A percentile compares a stretch with the other conserved stretches of the same genome.
Evolutionary conservation across 176 grass and related monocot genomes (phyloP).

Genomic region (Pontederia crassipes): DNA sequence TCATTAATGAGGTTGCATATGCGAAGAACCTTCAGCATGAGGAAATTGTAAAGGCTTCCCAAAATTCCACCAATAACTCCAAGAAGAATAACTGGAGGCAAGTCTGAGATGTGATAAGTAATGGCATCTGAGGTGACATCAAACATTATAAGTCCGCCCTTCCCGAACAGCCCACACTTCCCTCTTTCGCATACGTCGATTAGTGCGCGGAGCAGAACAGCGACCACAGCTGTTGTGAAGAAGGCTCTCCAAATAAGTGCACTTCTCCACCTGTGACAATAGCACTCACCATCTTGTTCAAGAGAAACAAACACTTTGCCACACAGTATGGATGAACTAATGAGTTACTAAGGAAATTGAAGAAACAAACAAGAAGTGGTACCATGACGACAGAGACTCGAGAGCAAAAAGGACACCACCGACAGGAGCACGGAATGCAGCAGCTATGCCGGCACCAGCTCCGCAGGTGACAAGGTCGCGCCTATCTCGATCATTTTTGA

Average conservation of each 20-base stretch:
- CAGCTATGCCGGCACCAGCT: constrained; percentile 57
- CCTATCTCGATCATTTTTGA: constrained; percentile 88
- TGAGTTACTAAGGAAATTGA: not conserved
- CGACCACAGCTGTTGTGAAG: constrained; percentile 89
- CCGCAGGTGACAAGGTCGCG: constrained; percentile 91
- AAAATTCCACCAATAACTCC: constrained; percentile 68
- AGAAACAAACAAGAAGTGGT: not conserved
- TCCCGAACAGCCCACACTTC: constrained; percentile 63
- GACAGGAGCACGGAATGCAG: constrained; percentile 75
- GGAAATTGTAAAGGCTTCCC: constrained; percentile 77
- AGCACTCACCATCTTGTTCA: not conserved
- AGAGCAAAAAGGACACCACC: constrained; percentile 83
- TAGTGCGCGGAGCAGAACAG: constrained; percentile 66
- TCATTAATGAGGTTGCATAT: constrained; percentile 61
- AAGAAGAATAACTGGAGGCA: constrained; percentile 76
- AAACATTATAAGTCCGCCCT: constrained; percentile 87
- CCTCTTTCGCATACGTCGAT: constrained; percentile 56
- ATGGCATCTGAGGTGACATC: constrained; percentile 67
- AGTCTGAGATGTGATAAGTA: constrained; percentile 72
- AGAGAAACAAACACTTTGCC: not conserved
- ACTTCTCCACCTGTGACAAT: constrained; percentile 62
- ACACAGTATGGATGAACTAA: not conserved
- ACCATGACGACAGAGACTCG: constrained; percentile 85
- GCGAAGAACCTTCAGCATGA: constrained; percentile 59
- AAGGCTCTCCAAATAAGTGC: constrained; percentile 88